phyloP scores from a whole-genome alignment of 2,329 filamentous ascomycete species.

The Penicillium sp. region DNA sequence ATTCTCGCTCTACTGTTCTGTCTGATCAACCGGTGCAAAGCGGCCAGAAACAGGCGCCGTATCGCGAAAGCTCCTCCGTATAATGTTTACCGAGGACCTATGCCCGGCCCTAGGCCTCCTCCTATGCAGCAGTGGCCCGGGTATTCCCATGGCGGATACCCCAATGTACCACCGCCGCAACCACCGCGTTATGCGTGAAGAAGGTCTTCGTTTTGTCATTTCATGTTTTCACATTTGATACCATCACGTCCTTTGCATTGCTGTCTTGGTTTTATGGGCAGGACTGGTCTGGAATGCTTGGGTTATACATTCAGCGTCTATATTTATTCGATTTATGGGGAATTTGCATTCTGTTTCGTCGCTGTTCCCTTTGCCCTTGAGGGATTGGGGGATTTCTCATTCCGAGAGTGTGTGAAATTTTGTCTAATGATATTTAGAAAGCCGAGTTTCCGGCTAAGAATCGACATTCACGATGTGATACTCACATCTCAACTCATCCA shows the following conservation, averaged over 20 bases:
- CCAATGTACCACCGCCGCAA: slow-evolving; percentile 23
- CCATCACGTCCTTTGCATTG: slow-evolving; percentile 1
- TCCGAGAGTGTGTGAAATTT: background rate
- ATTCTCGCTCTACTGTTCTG: slow-evolving; percentile 69
- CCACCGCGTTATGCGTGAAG: slow-evolving; percentile 27
- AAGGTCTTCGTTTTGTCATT: slow-evolving; percentile 1
- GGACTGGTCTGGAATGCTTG: background rate
- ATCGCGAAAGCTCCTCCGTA: slow-evolving; percentile 15
- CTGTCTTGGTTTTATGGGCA: background rate
- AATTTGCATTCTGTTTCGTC: background rate
- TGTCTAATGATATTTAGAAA: background rate
- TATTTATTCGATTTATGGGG: background rate
- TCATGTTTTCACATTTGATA: background rate
- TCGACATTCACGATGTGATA: background rate
- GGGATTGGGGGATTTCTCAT: background rate
- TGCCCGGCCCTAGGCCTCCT: slow-evolving; percentile 2
- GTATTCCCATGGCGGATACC: slow-evolving; percentile 22
- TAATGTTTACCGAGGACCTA: slow-evolving; percentile 5
- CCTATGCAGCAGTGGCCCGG: slow-evolving; percentile 25
- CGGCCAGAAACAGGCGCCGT: slow-evolving; percentile 34
- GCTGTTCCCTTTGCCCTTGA: background rate
- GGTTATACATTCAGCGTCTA: slow-evolving; percentile 3
- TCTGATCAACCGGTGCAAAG: slow-evolving; percentile 56
- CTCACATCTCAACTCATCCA: background rate
- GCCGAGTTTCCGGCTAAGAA: background rate